Evolutionary conservation across 345 rosid species (phyloP).

Genomic region (Populus davidiana): DNA sequence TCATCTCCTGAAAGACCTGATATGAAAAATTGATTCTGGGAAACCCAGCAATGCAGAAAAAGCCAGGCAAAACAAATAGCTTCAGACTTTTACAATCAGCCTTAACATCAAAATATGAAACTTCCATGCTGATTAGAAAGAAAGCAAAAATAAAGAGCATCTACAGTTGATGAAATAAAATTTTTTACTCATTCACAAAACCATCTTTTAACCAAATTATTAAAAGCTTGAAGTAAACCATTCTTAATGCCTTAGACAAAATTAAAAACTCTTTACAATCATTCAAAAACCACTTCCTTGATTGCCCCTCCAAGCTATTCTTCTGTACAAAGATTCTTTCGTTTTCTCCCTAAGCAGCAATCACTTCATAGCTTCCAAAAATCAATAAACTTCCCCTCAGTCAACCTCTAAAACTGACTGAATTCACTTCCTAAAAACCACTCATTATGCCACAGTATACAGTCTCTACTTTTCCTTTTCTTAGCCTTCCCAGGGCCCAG

Average conservation of each 20-base stretch:
- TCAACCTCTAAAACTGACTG: not conserved
- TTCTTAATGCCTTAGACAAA: not conserved
- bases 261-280: not conserved
- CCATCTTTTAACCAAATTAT: not conserved
- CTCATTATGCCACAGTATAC: not conserved
- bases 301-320: not conserved
- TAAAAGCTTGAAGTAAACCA: not conserved
- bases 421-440: not conserved
- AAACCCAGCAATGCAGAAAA: constrained; percentile 38
- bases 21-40: constrained; percentile 98
- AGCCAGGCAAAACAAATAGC: constrained; percentile 35
- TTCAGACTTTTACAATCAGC: not conserved
- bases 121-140: not conserved
- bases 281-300: no score
- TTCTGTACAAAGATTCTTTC: not conserved
- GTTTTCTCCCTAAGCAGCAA: not conserved
- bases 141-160: not conserved
- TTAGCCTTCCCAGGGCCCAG: not conserved
- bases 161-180: not conserved
- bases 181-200: not conserved
- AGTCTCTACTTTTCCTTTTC: not conserved
- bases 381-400: not conserved
- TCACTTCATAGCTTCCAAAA: not conserved
- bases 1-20: constrained; percentile 98
- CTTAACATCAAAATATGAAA: not conserved